Base-by-base conservation (phyloP, 805 yeast species). In the Kazachstania viticola region DNA sequence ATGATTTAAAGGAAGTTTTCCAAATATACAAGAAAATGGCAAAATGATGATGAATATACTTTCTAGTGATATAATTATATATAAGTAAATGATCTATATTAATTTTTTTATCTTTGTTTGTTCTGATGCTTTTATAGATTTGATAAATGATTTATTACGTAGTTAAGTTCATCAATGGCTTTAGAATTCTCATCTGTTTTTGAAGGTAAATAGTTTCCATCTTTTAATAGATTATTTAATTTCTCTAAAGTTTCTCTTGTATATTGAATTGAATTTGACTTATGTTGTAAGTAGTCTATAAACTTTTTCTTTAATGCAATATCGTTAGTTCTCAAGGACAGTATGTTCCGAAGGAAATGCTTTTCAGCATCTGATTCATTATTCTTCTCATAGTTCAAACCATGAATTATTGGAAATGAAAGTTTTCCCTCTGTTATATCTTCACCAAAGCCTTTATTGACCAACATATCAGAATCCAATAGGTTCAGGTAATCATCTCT, bases 371-470 rank as follows among this genome's bases (percentile, higher is more conserved):
- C 14, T 22, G 6, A 27, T 18, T 2, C 45, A 38, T 29, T 61
- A 17, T 23, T 30, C 22, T 25, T 30, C 25, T 41, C 48, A 22
- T 49, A 44, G 14, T 60, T 46, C 2, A 79, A 54, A 4, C 76
- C 67, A 52, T 83, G 91, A 13, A 87, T 68, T 2, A 87, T 73
- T 0, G 95, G 95, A 40, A 82, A 79, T 1, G 94, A 82, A 37
- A 79, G 71, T 54, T 85, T 87, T 0, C 95, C 95, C 51, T 87
- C 95, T 0, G 84, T 73, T 19, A 87, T 67, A 49, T 87, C 97
- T 45, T 87, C 95, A 32, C 83, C 73, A 40, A 69, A 69, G 2
- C 94, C 94, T 65, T 82, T 80, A 49, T 73, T 74, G n/a, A 60
- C 57, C 35, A 73, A 64, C 58, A 52, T 54, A 14, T 45, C 38